A percentile compares a stretch with the other conserved stretches of the same genome.
Evolutionary conservation across 768 basidiomycete species (phyloP).

Genomic region (Leucogyrophana mollusca): DNA sequence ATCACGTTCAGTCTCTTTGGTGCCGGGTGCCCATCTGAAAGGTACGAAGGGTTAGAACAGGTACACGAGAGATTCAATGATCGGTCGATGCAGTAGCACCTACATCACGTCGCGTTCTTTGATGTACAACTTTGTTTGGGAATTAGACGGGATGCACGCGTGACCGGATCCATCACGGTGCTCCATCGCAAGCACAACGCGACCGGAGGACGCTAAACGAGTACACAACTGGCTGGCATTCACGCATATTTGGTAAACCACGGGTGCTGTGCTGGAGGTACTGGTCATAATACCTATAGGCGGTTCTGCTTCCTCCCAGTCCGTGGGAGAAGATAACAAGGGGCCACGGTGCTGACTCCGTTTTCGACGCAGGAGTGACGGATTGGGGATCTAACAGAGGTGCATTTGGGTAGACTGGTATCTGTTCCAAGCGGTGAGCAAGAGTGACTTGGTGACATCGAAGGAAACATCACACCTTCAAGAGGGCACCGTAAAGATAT

Average conservation of each 20-base stretch:
- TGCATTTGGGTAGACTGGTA: constrained; percentile 57
- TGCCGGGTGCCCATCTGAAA: constrained; percentile 23
- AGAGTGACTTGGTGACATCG: no score
- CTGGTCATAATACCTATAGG: constrained; percentile 52
- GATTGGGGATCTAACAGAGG: constrained; percentile 45
- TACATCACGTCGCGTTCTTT: constrained; percentile 56
- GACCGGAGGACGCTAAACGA: constrained; percentile 73
- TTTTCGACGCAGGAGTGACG: neutral
- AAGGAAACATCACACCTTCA: constrained; percentile 41
- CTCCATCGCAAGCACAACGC: constrained; percentile 78
- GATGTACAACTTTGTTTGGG: constrained; percentile 47
- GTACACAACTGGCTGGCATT: constrained; percentile 62
- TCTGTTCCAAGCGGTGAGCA: no score
- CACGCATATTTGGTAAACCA: constrained; percentile 1
- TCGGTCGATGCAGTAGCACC: constrained; percentile 23
- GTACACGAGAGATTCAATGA: neutral
- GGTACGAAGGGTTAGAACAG: neutral
- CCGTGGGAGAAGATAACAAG: constrained; percentile 87
- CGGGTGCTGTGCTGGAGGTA: neutral
- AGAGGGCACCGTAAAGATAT: constrained; percentile 47
- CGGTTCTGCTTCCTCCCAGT: constrained; percentile 68
- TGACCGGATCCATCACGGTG: constrained; percentile 82
- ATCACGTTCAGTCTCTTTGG: constrained; percentile 16
- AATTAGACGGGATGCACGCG: constrained; percentile 37
- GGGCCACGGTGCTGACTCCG: constrained; percentile 52